Conservation (phyloP, 257 asterid species). For the Primulina tabacum region DNA sequence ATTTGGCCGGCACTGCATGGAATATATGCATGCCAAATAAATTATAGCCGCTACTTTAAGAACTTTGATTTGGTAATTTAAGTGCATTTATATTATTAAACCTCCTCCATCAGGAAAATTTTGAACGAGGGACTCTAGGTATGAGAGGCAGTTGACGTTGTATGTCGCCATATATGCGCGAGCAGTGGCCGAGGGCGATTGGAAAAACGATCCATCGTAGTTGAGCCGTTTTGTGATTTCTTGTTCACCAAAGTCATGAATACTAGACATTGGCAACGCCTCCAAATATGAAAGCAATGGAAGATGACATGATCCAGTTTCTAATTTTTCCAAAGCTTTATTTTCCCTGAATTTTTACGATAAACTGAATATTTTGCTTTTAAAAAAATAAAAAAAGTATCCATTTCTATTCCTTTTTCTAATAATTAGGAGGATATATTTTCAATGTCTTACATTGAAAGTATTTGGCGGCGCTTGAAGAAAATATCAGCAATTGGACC, state of each 20-base stretch:
- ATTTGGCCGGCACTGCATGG: slow-evolving; percentile 38
- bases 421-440: too few species aligned
- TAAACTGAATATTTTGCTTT: too few species aligned
- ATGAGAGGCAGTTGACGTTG: slow-evolving; percentile 26
- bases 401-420: too few species aligned
- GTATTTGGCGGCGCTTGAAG: slow-evolving; percentile 31
- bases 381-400: too few species aligned
- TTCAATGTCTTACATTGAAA: background rate
- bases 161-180: slow-evolving; percentile 40
- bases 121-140: slow-evolving; percentile 36
- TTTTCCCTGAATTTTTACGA: slow-evolving; percentile 25
- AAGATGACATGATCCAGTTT: slow-evolving; percentile 9
- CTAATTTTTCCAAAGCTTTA: slow-evolving; percentile 14
- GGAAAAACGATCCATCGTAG: slow-evolving; percentile 42
- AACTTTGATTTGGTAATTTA: too few species aligned
- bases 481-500: slow-evolving; percentile 22
- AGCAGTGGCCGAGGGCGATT: slow-evolving; percentile 57
- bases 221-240: slow-evolving; percentile 21
- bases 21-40: background rate
- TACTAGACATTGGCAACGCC: slow-evolving; percentile 28
- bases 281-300: slow-evolving; percentile 42
- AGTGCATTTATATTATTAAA: too few species aligned
- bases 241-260: slow-evolving; percentile 1
- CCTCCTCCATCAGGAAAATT: slow-evolving; percentile 47
- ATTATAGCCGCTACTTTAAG: too few species aligned